Percentiles rank a stretch among this genome's conserved stretches.
These are phyloP conservation scores for Brassica balearica DNA, from an alignment of 441 rosid genomes.

Conservation along the genomic window DNA sequence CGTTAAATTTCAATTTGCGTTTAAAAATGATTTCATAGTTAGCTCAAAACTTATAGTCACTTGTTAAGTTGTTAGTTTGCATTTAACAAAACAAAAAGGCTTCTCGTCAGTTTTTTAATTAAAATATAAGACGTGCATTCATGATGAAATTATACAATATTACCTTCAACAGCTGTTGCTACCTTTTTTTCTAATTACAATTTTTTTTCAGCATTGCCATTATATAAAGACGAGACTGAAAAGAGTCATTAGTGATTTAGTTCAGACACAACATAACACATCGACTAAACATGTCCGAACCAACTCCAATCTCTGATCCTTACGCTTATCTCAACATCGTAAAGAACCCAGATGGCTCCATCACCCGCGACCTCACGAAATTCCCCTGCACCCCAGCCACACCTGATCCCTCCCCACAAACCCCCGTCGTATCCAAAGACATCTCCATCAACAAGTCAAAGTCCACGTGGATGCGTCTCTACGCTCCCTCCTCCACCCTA, in stretches of 20 bases:
- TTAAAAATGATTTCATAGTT: background rate
- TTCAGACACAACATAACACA: background rate
- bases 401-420: conserved; percentile 38
- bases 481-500: conserved; percentile 42
- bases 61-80: background rate
- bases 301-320: conserved; percentile 47
- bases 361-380: conserved; percentile 46
- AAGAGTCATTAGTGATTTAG: too few relatives aligned
- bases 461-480: conserved; percentile 56
- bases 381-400: conserved; percentile 24
- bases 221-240: too few relatives aligned
- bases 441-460: conserved; percentile 36
- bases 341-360: conserved; percentile 57
- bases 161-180: background rate
- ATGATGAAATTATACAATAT: background rate
- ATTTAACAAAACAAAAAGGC: background rate
- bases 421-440: conserved; percentile 43
- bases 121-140: background rate
- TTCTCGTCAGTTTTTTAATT: background rate
- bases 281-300: conserved; percentile 23
- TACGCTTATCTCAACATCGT: conserved; percentile 47
- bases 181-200: background rate
- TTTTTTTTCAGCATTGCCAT: too few relatives aligned
- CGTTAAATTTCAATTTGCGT: background rate
- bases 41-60: background rate